Evolutionary conservation across 768 basidiomycete species (phyloP).

Genomic region (Rhizopogon rudus): DNA sequence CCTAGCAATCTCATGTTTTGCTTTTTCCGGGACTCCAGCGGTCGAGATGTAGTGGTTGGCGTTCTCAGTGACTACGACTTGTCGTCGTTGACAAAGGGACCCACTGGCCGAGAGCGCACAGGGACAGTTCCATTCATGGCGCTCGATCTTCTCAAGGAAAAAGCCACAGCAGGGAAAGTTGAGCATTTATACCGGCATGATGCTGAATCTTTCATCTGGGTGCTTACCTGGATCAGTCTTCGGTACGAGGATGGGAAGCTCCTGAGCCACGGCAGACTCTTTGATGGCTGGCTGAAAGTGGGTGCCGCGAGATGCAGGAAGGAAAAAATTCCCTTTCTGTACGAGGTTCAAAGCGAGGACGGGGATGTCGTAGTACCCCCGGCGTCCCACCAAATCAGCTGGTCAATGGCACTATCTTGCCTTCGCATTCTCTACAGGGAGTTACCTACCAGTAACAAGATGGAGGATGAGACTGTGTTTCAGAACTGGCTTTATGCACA

Average conservation of each 20-base stretch:
- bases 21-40: background rate
- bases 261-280: no score
- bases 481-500: no score
- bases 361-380: no score
- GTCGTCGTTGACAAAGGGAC: background rate
- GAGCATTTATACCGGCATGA: background rate
- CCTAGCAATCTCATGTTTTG: conserved; percentile 7
- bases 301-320: no score
- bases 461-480: no score
- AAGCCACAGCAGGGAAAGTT: background rate
- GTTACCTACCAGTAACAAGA: no score
- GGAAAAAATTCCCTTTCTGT: no score
- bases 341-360: no score
- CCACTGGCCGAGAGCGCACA: conserved; percentile 1
- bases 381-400: no score
- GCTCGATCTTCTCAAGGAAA: background rate
- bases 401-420: no score
- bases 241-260: background rate
- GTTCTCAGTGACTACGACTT: conserved; percentile 10
- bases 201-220: background rate
- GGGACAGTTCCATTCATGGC: conserved; percentile 10
- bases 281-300: no score
- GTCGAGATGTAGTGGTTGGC: background rate
- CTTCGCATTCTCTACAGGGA: no score
- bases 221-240: background rate